These are phyloP conservation scores for Talaromyces atroroseus DNA, from an alignment of 2,329 filamentous ascomycete genomes.

Conservation along the genomic window DNA sequence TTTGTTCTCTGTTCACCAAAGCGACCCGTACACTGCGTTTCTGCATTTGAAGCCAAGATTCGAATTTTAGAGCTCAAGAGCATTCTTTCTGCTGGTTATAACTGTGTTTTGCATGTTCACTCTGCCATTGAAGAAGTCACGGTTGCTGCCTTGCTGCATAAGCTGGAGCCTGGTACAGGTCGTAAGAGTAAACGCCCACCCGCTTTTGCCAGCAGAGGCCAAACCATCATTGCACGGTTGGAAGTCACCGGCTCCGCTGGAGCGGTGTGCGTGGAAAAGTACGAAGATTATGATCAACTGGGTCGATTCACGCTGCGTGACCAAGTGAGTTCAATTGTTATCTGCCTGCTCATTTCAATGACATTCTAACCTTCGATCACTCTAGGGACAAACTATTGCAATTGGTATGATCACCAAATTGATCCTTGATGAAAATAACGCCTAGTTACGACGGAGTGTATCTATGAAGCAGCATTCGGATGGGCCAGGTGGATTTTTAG, in stretches of 20 bases:
- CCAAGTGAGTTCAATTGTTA: conserved; percentile 52
- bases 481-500: not conserved
- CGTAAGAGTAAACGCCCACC: conserved; percentile 91
- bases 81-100: conserved; percentile 91
- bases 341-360: conserved; percentile 16
- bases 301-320: conserved; percentile 86
- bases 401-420: conserved; percentile 99
- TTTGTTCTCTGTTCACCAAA: conserved; percentile 96
- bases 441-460: not conserved
- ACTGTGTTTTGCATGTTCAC: conserved; percentile 96
- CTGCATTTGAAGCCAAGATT: conserved; percentile 91
- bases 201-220: conserved; percentile 73
- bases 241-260: conserved; percentile 81
- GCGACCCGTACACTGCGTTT: conserved; percentile 85
- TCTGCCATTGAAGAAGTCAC: conserved; percentile 97
- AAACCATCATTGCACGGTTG: conserved; percentile 86
- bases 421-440: conserved; percentile 42
- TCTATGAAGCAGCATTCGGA: conserved; percentile 6
- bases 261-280: conserved; percentile 85
- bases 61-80: conserved; percentile 89
- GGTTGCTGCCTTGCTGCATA: conserved; percentile 81
- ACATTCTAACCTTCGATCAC: conserved; percentile 17
- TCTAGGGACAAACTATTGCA: conserved; percentile 93
- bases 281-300: conserved; percentile 93
- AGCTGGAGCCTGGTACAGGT: conserved; percentile 88